phyloP scores from a whole-genome alignment of 2,329 filamentous ascomycete genomes.

The Pestalotiopsis sp. region DNA sequence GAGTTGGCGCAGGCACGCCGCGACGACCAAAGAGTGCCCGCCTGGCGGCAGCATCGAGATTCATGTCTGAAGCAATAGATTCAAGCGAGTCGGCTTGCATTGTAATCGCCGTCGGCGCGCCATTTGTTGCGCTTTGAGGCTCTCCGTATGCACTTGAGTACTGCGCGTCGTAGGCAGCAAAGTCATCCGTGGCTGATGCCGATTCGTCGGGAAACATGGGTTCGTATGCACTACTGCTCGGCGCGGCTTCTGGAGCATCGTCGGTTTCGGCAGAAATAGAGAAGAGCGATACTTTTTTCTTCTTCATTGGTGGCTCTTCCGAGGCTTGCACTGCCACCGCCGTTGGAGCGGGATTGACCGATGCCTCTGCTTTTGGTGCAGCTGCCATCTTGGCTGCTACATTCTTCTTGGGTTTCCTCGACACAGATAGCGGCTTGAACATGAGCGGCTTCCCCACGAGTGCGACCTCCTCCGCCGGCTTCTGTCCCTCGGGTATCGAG shows the following conservation, averaged over 20 bases:
- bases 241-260: constrained; percentile 20
- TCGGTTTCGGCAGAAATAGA: constrained; percentile 55
- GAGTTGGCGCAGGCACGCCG: constrained; percentile 38
- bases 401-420: constrained; percentile 73
- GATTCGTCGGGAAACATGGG: constrained; percentile 49
- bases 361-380: constrained; percentile 15
- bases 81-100: constrained; percentile 58
- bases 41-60: constrained; percentile 74
- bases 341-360: constrained; percentile 19
- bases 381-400: constrained; percentile 44
- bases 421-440: constrained; percentile 88
- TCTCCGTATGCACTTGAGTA: constrained; percentile 31
- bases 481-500: constrained; percentile 58
- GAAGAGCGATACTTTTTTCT: constrained; percentile 71
- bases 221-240: constrained; percentile 45
- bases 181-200: constrained; percentile 32
- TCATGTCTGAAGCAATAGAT: constrained; percentile 74
- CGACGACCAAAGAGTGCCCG: constrained; percentile 84
- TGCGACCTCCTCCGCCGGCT: constrained; percentile 66
- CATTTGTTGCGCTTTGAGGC: constrained; percentile 24
- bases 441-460: constrained; percentile 78
- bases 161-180: constrained; percentile 36
- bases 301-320: constrained; percentile 36
- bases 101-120: constrained; percentile 10
- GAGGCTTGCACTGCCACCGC: constrained; percentile 21